Evolutionary conservation across 768 basidiomycete genomes (phyloP).

Genomic region (Termitomyces sp.): DNA sequence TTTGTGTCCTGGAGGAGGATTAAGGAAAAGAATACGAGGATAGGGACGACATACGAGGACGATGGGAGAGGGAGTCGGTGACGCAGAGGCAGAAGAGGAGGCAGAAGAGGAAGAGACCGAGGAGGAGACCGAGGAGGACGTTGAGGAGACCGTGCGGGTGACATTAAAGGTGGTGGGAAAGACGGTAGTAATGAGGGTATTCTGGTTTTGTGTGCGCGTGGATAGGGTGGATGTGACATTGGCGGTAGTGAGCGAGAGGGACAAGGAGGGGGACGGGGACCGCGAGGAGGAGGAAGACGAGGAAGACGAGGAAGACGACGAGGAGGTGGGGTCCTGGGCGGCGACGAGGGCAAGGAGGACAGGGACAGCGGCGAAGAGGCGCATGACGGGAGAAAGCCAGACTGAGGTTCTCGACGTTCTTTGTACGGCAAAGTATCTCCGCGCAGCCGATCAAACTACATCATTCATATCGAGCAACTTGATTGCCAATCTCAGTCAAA

Average conservation of each 20-base stretch:
- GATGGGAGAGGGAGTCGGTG: constrained; percentile 37
- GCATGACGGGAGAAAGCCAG: constrained; percentile 7
- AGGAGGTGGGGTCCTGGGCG: constrained; percentile 1
- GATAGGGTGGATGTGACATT: constrained; percentile 42
- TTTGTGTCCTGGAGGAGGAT: constrained; percentile 42
- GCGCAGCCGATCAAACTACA: constrained; percentile 1
- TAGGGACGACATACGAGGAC: constrained; percentile 28
- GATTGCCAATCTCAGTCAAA: constrained; percentile 35
- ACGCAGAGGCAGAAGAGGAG: constrained; percentile 33
- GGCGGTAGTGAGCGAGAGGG: constrained; percentile 50
- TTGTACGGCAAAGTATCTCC: constrained; percentile 6
- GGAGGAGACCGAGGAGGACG: constrained; percentile 30
- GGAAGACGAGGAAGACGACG: constrained; percentile 23
- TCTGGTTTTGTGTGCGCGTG: constrained; percentile 40
- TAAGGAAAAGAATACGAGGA: constrained; percentile 16
- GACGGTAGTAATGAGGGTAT: constrained; percentile 44
- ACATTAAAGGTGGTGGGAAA: constrained; percentile 60
- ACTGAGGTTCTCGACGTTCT: not conserved
- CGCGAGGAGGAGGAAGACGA: not conserved
- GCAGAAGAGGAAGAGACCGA: constrained; percentile 30
- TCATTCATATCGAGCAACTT: not conserved
- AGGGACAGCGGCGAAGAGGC: constrained; percentile 8
- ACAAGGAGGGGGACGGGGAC: constrained; percentile 33
- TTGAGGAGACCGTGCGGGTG: constrained; percentile 48
- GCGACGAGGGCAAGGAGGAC: constrained; percentile 8